These are phyloP conservation scores for Eucalyptus caleyi DNA, from an alignment of 345 rosid species.

Conservation along the genomic window DNA sequence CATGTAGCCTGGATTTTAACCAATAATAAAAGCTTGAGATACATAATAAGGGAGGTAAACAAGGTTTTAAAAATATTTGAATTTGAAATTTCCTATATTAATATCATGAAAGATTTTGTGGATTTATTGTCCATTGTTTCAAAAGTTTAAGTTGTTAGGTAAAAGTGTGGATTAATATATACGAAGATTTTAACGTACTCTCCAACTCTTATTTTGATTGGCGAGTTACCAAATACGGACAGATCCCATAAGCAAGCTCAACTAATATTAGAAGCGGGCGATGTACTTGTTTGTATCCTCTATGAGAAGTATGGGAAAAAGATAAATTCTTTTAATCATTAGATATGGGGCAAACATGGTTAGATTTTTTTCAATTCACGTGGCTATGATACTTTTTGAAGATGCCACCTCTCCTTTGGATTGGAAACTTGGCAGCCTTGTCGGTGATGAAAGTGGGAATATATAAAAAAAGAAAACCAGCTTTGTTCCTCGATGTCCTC, in stretches of 20 bases:
- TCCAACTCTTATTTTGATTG: neutral
- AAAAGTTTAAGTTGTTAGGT: neutral
- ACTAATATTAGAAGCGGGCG: neutral
- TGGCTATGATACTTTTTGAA: neutral
- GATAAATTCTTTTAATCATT: neutral
- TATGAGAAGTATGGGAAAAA: neutral
- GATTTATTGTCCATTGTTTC: neutral
- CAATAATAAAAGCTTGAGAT: neutral
- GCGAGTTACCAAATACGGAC: neutral
- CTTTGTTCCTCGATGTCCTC: neutral
- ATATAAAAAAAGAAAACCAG: neutral
- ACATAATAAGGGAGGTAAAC: neutral
- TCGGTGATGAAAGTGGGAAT: neutral
- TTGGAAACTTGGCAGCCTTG: neutral
- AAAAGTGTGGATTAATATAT: neutral
- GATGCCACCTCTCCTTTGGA: neutral
- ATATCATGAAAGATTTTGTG: neutral
- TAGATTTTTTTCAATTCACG: neutral
- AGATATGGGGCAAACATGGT: neutral
- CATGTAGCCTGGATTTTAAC: neutral
- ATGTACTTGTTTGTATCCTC: neutral
- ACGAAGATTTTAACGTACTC: neutral
- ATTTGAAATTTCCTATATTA: fast-evolving
- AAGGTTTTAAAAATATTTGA: neutral
- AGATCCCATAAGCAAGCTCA: neutral